A percentile compares a stretch with the other conserved stretches of the same genome.
These are phyloP conservation scores for Oryza glaberrima DNA, from an alignment of 176 grass and related monocot genomes.

Conservation along the genomic window DNA sequence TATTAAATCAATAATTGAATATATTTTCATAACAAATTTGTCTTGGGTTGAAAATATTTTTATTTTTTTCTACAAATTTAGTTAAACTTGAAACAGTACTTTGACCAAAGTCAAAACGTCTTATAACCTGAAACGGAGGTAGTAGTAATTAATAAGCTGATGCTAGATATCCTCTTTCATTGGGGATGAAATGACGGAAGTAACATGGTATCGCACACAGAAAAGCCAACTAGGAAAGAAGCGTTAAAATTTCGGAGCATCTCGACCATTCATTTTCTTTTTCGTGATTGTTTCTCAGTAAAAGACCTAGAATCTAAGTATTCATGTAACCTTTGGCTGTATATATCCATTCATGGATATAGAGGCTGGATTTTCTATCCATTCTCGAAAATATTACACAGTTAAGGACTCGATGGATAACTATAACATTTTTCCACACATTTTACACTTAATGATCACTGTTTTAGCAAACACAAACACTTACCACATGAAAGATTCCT, in stretches of 20 bases:
- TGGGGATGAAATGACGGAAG: not conserved
- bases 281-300: too few relatives aligned
- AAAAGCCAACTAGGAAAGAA: not conserved
- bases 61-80: too few relatives aligned
- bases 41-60: too few relatives aligned
- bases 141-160: slow-evolving; percentile 17
- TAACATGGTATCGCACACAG: not conserved
- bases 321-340: too few relatives aligned
- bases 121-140: too few relatives aligned
- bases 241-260: not conserved
- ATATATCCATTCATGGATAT: too few relatives aligned
- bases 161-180: not conserved
- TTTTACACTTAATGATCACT: not conserved
- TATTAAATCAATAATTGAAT: too few relatives aligned
- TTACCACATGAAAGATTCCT: slow-evolving; percentile 82
- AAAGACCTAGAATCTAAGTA: too few relatives aligned
- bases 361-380: too few relatives aligned
- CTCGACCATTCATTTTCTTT: not conserved
- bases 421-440: slow-evolving; percentile 15
- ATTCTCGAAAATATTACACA: not conserved
- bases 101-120: too few relatives aligned
- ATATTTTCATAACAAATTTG: too few relatives aligned
- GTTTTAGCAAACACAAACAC: slow-evolving; percentile 31
- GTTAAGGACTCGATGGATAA: not conserved
- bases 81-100: too few relatives aligned